These are phyloP conservation scores for Trichoderma breve DNA, from an alignment of 2,329 filamentous ascomycete genomes.

Conservation along the genomic window DNA sequence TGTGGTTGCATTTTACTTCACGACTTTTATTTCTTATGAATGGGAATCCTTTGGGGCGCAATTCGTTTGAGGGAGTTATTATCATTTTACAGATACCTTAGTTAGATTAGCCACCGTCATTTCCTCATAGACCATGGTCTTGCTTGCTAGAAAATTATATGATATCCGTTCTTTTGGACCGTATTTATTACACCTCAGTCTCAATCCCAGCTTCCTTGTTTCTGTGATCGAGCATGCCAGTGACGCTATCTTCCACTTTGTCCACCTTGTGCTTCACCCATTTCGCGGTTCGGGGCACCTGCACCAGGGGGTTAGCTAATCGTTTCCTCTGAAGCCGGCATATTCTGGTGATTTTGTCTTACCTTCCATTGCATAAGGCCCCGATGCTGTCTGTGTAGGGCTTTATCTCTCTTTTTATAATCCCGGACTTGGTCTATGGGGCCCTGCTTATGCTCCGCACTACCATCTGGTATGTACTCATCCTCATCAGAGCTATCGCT, in stretches of 20 bases:
- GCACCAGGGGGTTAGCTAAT: background rate
- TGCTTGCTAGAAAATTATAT: background rate
- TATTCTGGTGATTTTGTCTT: constrained; percentile 18
- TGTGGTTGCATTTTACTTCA: background rate
- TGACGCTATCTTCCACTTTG: constrained; percentile 58
- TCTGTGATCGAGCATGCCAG: constrained; percentile 56
- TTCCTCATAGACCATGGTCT: background rate
- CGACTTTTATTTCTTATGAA: background rate
- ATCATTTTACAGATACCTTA: background rate
- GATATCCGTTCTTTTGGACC: background rate
- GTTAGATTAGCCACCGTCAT: constrained; percentile 8
- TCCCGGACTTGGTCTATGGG: constrained; percentile 53
- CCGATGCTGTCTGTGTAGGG: constrained; percentile 63
- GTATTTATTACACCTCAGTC: constrained; percentile 63
- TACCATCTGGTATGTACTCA: constrained; percentile 39
- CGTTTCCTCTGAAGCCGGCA: background rate
- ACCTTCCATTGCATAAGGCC: constrained; percentile 71
- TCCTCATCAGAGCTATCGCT: constrained; percentile 32
- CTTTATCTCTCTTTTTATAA: constrained; percentile 57
- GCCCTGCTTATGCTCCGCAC: constrained; percentile 42
- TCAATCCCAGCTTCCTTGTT: constrained; percentile 61
- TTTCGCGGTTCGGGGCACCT: constrained; percentile 46
- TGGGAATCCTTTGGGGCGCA: background rate
- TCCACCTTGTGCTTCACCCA: constrained; percentile 53
- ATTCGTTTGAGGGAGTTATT: constrained; percentile 1